phyloP scores from a whole-genome alignment of 2,329 filamentous ascomycete genomes.

The Colletotrichum chlorophyti region DNA sequence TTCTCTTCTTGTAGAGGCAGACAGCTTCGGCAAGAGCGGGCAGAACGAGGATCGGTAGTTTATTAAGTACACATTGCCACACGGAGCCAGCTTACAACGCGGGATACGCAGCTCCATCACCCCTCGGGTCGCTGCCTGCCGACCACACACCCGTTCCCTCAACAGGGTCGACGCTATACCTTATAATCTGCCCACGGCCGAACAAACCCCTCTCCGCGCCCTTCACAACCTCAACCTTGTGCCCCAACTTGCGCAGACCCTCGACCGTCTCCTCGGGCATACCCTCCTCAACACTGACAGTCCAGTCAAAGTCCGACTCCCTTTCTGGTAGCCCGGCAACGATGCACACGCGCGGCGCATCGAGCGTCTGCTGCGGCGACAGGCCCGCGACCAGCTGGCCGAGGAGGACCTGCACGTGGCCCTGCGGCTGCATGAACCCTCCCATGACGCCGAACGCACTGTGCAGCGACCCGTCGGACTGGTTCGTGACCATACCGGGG shows the following conservation, averaged over 20 bases:
- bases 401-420: conserved; percentile 90
- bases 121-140: conserved; percentile 86
- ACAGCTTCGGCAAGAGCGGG: background rate
- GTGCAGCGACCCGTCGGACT: conserved; percentile 75
- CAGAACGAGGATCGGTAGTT: no score
- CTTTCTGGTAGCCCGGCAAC: conserved; percentile 73
- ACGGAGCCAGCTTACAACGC: conserved; percentile 29
- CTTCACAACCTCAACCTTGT: conserved; percentile 73
- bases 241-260: conserved; percentile 73
- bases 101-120: conserved; percentile 76
- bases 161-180: conserved; percentile 72
- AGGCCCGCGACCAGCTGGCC: conserved; percentile 86
- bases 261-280: conserved; percentile 73
- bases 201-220: conserved; percentile 74
- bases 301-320: conserved; percentile 64
- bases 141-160: conserved; percentile 81
- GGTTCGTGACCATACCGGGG: conserved; percentile 85
- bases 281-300: conserved; percentile 83
- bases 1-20: background rate
- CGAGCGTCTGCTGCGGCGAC: conserved; percentile 86
- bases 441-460: conserved; percentile 97
- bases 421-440: conserved; percentile 97
- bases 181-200: conserved; percentile 86
- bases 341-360: conserved; percentile 91
- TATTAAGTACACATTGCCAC: no score